Evolutionary conservation across 352 stramenopile species (phyloP), one percentile per base, ranked within the genome.

Genomic region (Phytophthora pluvialis): DNA sequence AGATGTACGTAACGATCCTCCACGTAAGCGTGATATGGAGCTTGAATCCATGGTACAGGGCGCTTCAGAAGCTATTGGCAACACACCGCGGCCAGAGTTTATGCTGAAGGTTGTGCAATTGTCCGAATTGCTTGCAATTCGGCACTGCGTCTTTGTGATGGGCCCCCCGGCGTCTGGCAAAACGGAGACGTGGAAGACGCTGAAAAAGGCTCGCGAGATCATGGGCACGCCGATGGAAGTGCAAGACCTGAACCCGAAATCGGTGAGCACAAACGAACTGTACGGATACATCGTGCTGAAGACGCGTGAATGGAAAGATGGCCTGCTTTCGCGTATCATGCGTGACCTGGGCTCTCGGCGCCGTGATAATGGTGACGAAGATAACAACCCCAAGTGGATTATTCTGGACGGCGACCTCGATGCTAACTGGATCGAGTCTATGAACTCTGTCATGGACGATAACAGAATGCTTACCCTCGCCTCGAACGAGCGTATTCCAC

Each of bases 401-500:
- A 91, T 99, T 60, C 76, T 99, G 5, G 97, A 99, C 57, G 97
- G 97, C 45, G 97, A 99, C 76, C 67, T 99, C 3, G 96, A 99
- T 75, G 94, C 97, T n/a, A 98, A 98, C 73, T 99, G 96, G 96
- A 98, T 98, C 59, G 96, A 99, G 67, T 97, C 88, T 0, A 98
- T 98, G 95, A 98, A 98, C 77, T 98, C 91, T 3, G 93, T 99
- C 46, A 98, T 99, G 95, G 96, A 99, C 65, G 96, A 98, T 58
- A 99, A 99, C 66, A 84, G 91, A 32, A 98, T 98, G 92, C 90
- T 99, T 15, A 99, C 96, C 13, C 73, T 99, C 9, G 96, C 95
- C 4, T 98, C 93, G 1, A 99, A 98, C 67, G 97, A 99, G 73
- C 90, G 96, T 57, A 98, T 99, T 58, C 96, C 96, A 13, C 78